Conservation (phyloP, 192 early-diverging fungal genomes). For the Coemansia sp. region DNA sequence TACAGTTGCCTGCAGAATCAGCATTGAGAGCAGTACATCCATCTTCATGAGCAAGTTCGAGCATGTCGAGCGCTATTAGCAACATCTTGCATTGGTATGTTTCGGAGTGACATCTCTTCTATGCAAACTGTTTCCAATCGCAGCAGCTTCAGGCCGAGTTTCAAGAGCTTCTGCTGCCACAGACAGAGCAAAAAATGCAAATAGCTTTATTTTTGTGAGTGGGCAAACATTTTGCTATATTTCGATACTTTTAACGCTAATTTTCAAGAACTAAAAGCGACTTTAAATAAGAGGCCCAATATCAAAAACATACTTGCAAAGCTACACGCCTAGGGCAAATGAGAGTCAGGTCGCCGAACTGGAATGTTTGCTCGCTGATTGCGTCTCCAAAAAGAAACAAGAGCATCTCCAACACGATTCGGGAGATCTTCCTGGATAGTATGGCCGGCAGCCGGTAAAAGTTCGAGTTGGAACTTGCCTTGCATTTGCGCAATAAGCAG, state of each 20-base stretch:
- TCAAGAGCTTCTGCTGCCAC: background rate
- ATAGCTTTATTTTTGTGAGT: too few species aligned
- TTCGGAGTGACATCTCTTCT: too few species aligned
- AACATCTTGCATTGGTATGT: too few species aligned
- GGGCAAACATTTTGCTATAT: background rate
- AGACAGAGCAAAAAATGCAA: background rate
- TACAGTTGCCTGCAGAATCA: background rate
- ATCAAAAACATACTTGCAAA: background rate
- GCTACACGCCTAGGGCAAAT: background rate
- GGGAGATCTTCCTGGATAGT: conserved; percentile 75
- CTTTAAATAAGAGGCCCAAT: background rate
- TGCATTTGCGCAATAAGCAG: conserved; percentile 83
- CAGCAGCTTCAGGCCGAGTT: background rate
- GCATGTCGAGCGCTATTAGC: too few species aligned
- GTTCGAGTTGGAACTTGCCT: conserved; percentile 75
- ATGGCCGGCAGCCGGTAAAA: conserved; percentile 72
- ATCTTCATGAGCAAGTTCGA: too few species aligned
- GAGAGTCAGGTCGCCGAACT: conserved; percentile 8
- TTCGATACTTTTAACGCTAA: background rate
- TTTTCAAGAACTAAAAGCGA: background rate
- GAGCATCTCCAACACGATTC: conserved; percentile 54
- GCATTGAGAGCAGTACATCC: background rate
- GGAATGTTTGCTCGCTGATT: conserved; percentile 61
- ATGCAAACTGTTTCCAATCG: background rate
- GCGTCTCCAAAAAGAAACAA: conserved; percentile 71